Evolutionary conservation across 768 basidiomycete genomes (phyloP).

Genomic region (Chalciporus piperatus): DNA sequence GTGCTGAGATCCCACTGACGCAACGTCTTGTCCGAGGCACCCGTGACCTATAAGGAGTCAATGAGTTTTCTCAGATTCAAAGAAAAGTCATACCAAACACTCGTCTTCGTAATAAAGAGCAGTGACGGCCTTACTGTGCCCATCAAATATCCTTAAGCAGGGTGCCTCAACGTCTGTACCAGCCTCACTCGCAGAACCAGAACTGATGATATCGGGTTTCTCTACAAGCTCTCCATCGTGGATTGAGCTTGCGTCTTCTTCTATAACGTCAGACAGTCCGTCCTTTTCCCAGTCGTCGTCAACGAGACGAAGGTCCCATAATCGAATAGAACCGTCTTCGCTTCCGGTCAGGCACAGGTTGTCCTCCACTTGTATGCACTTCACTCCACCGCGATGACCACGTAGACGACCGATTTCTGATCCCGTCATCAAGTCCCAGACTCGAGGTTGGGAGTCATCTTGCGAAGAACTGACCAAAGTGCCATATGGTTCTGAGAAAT

Average conservation of each 20-base stretch:
- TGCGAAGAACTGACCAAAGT: conserved; percentile 85
- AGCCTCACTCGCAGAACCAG: conserved; percentile 36
- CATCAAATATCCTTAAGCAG: conserved; percentile 77
- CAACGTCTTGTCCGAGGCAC: conserved; percentile 96
- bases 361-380: conserved; percentile 91
- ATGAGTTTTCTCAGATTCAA: conserved; percentile 6
- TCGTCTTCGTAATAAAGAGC: conserved; percentile 94
- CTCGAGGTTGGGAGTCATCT: conserved; percentile 82
- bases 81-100: conserved; percentile 59
- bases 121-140: conserved; percentile 91
- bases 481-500: conserved; percentile 97
- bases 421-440: conserved; percentile 94
- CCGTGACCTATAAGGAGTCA: conserved; percentile 71
- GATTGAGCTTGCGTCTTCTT: conserved; percentile 50
- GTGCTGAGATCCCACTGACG: conserved; percentile 98
- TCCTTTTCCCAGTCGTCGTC: conserved; percentile 64
- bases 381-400: conserved; percentile 80
- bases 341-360: conserved; percentile 88
- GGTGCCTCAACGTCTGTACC: conserved; percentile 43
- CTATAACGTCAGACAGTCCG: conserved; percentile 59
- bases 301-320: conserved; percentile 90
- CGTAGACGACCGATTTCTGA: conserved; percentile 80
- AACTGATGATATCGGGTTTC: conserved; percentile 40
- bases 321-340: conserved; percentile 75
- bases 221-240: conserved; percentile 38